Conservation (phyloP, 805 yeast species). For the Huiozyma sinensis region DNA sequence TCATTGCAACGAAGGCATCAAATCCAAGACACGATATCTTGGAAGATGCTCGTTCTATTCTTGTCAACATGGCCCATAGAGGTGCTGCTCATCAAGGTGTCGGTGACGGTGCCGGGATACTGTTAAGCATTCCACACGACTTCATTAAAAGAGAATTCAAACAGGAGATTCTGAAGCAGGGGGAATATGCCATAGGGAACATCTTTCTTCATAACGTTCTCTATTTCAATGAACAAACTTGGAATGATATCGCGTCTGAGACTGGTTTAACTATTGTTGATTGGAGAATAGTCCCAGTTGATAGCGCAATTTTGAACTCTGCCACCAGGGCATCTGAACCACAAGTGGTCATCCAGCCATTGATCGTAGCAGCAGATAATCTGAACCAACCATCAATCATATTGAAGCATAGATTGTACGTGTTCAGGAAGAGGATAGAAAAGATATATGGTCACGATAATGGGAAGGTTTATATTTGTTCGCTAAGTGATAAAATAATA, state of each 20-base stretch:
- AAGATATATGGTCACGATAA: constrained; percentile 28
- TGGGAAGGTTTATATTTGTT: constrained; percentile 79
- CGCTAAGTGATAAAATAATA: constrained; percentile 76
- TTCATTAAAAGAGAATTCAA: constrained; percentile 79
- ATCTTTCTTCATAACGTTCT: constrained; percentile 49
- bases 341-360: constrained; percentile 69
- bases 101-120: constrained; percentile 98
- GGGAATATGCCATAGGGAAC: constrained; percentile 91
- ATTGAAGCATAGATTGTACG: constrained; percentile 16
- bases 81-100: constrained; percentile 98
- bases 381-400: not conserved
- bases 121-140: constrained; percentile 84
- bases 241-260: constrained; percentile 55
- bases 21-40: constrained; percentile 80
- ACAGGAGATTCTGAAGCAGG: constrained; percentile 48
- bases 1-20: constrained; percentile 91
- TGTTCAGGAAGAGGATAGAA: constrained; percentile 2
- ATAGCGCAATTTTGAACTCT: constrained; percentile 88
- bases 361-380: constrained; percentile 48
- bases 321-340: constrained; percentile 94
- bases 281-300: constrained; percentile 93
- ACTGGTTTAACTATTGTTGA: constrained; percentile 78
- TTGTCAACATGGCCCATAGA: constrained; percentile 97
- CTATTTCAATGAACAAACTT: constrained; percentile 1
- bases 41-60: constrained; percentile 74